Evolutionary conservation across 176 grass and related monocot genomes (phyloP), one percentile per base, ranked within the genome.

Genomic region (Cenchrus americanus): DNA sequence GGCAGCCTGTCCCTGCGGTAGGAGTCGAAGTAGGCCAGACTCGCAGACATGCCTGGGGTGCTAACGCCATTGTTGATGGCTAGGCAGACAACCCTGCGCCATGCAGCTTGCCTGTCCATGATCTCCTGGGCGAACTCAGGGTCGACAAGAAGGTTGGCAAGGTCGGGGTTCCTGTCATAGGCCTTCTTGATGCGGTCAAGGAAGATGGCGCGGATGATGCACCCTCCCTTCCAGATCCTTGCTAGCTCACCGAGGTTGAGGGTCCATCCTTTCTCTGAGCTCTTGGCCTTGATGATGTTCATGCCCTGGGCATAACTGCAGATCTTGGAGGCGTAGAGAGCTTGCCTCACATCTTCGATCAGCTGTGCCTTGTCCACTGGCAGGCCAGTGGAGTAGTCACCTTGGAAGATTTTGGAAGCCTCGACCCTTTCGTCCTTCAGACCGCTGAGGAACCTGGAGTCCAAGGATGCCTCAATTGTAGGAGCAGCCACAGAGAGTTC

Each of bases 151-250:
- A 95, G 88, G 85, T 84, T 95, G 8, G 93, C 79, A 15, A 95
- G 88, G 73, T 89, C 37, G 5, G 88, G 6, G 21, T 95, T 95
- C 82, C 93, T 87, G 62, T 95, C 90, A 0, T 95, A 95, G 4
- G 93, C 93, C 76, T 95, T 86, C 82, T 90, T 95, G 71, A 95
- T 95, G 82, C 93, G 90, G 72, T 95, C 93, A 0, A 95, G 86
- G 81, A 95, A 95, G 78, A 92, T 95, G 54, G 93, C 90, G 0
- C 93, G 90, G 59, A 95, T 95, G 87, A 95, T 95, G 70, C 93
- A 95, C 34, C 93, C 93, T 3, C 93, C 93, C 84, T 95, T 95
- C 93, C 93, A 95, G 75, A 95, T 95, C 84, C 93, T 92, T 0
- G 93, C 93, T 24, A 95, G 86, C 79, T 95, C 93, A 14, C 93